Evolutionary conservation across 2,329 filamentous ascomycete genomes (phyloP), one percentile per base, ranked within the genome.

Genomic region (Fusarium sp.): DNA sequence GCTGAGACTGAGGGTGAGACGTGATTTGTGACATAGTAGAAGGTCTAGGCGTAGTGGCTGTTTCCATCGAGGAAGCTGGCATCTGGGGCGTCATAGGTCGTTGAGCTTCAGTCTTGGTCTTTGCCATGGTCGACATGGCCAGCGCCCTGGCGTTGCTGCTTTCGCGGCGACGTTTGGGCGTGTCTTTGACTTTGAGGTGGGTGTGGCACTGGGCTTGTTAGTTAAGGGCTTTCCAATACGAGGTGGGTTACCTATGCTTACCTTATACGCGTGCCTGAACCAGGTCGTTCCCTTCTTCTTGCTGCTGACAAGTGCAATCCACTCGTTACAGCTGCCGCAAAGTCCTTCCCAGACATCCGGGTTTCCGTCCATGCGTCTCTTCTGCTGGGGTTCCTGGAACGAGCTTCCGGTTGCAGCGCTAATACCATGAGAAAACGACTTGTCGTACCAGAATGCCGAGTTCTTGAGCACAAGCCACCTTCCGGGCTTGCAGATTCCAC

Each of bases 231-330:
- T 10, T 31, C 14, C 28, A 13, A 21, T 15, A 49, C 36, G 40
- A 26, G n/a, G 13, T 15, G 46, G 34, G 22, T 36, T 42, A 19
- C 19, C 19, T 19, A 33, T 69, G 78, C 82, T 78, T 80, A 92
- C 91, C 87, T 95, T 96, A 83, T 96, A 96, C 46, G 93, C 92
- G 79, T 97, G 93, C 70, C 93, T 85, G 79, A 95, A 97, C 92
- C 93, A 97, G 5, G 93, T 94, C 1, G 93, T 97, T n/a, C 92
- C 92, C 82, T 95, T 94, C 84, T 95, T 95, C 82, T 95, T 95
- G 78, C 90, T 94, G 81, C 91, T 94, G 42, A 94, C 91, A 36
- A 94, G 83, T 14, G 91, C 89, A 70, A 94, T 91, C 92, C 92
- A 94, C 65, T 94, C 91, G 70, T 90, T 91, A 80, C 92, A 94